phyloP scores from a whole-genome alignment of 1,139 yeast genomes.

The Hemisphaericaspora xylanilytica region DNA sequence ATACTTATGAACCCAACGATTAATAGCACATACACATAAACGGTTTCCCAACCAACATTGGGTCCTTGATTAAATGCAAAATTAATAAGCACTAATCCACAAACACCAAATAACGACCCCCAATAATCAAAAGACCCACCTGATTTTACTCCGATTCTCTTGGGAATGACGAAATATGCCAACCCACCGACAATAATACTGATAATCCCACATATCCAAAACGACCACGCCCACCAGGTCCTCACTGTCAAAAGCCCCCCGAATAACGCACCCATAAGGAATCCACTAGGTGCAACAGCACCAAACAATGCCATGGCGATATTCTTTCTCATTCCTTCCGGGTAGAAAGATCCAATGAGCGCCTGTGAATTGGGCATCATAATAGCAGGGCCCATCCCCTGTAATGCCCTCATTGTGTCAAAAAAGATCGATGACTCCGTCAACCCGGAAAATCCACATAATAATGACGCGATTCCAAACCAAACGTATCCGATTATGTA shows the following conservation, averaged over 20 bases:
- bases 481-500: conserved; percentile 48
- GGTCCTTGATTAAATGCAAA: conserved; percentile 67
- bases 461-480: conserved; percentile 48
- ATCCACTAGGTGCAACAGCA: conserved; percentile 60
- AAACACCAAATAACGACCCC: conserved; percentile 48
- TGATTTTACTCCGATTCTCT: conserved; percentile 24
- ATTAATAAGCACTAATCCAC: conserved; percentile 49
- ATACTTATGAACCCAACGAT: conserved; percentile 45
- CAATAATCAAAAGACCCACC: conserved; percentile 41
- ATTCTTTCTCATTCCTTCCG: conserved; percentile 40
- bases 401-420: conserved; percentile 52
- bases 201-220: conserved; percentile 46
- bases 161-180: conserved; percentile 45
- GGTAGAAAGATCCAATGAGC: conserved; percentile 50
- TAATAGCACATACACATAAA: conserved; percentile 49
- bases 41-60: conserved; percentile 51
- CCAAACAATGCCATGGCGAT: conserved; percentile 51
- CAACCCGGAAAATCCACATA: conserved; percentile 51
- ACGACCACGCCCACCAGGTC: conserved; percentile 59
- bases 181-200: conserved; percentile 26
- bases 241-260: conserved; percentile 41
- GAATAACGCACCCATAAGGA: conserved; percentile 49
- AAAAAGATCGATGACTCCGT: conserved; percentile 42
- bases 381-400: conserved; percentile 61
- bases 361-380: conserved; percentile 59